Percentiles rank a stretch among this genome's conserved stretches.
These are phyloP conservation scores for Chamaecyparis obtusa DNA, from an alignment of 75 land plant species.

Conservation along the genomic window DNA sequence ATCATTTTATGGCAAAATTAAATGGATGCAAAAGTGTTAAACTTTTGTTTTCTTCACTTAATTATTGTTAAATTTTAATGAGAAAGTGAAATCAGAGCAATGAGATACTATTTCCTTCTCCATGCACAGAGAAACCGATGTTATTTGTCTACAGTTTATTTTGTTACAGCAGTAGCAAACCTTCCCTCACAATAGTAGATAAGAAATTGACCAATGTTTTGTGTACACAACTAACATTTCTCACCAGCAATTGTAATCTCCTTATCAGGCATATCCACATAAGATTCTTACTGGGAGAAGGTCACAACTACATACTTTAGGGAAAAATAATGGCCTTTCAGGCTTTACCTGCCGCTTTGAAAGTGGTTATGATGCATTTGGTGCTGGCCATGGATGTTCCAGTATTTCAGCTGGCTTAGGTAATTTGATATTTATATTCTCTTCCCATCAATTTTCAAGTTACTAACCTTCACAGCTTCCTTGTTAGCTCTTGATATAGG, in stretches of 20 bases:
- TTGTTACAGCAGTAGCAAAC: background rate
- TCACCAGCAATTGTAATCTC: background rate
- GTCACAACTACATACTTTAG: conserved; percentile 46
- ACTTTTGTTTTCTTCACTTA: background rate
- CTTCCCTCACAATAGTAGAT: background rate
- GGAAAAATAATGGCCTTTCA: conserved; percentile 62
- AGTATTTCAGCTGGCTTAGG: conserved; percentile 85
- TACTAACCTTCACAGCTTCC: background rate
- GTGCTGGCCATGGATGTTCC: conserved; percentile 74
- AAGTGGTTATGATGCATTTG: conserved; percentile 81
- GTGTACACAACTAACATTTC: background rate
- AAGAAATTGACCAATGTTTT: background rate
- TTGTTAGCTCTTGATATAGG: background rate
- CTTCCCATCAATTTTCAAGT: background rate
- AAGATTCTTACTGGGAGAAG: conserved; percentile 84
- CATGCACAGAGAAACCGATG: background rate
- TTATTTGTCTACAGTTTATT: background rate
- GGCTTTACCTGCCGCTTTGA: conserved; percentile 64
- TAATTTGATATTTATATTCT: conserved; percentile 13
- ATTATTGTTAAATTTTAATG: background rate
- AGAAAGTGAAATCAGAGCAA: background rate
- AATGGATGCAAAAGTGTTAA: background rate
- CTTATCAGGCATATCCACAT: conserved; percentile 65
- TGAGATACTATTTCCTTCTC: background rate
- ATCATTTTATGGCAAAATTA: background rate